Evolutionary conservation across 2,329 filamentous ascomycete genomes (phyloP).

Genomic region (Colletotrichum sp.): DNA sequence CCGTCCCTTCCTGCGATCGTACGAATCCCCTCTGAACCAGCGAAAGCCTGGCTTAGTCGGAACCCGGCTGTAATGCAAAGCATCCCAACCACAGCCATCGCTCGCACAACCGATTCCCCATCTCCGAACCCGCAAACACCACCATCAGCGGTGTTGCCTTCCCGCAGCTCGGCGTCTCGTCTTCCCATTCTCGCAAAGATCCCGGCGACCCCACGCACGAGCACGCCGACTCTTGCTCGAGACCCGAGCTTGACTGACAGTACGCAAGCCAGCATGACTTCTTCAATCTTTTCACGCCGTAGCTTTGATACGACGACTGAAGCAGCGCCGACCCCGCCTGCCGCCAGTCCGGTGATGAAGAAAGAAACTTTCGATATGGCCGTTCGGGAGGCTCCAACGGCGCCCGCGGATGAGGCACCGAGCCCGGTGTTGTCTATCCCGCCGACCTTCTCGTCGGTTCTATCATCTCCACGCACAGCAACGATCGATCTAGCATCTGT

Average conservation of each 20-base stretch:
- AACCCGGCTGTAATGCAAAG: constrained; percentile 1
- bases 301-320: constrained; percentile 32
- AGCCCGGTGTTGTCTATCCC: constrained; percentile 29
- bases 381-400: constrained; percentile 3
- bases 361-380: background rate
- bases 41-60: background rate
- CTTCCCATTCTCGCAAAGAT: constrained; percentile 31
- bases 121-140: constrained; percentile 26
- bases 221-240: constrained; percentile 36
- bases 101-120: constrained; percentile 21
- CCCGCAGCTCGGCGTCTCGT: constrained; percentile 40
- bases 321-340: constrained; percentile 30
- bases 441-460: constrained; percentile 24
- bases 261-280: constrained; percentile 37
- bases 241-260: constrained; percentile 46
- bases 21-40: background rate
- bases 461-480: constrained; percentile 33
- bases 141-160: constrained; percentile 30
- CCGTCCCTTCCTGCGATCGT: background rate
- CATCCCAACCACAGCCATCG: constrained; percentile 21
- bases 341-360: constrained; percentile 32
- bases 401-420: constrained; percentile 7
- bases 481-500: constrained; percentile 9
- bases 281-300: constrained; percentile 42
- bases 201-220: constrained; percentile 39